Conservation (phyloP, 805 yeast species). For the Yarrowia bubula region DNA sequence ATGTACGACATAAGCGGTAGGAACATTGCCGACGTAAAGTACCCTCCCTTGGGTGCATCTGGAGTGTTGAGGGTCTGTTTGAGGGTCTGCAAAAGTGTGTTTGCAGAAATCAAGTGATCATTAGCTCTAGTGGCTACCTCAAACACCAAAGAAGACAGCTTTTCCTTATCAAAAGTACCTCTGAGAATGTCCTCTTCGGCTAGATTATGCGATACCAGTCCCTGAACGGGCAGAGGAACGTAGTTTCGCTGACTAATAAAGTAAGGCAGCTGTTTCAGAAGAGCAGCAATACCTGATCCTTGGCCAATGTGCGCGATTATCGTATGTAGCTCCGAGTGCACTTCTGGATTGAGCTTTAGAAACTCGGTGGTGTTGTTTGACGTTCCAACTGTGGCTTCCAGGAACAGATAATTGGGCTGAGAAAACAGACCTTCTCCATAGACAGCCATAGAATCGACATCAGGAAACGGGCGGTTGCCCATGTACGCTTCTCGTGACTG, state of each 20-base stretch:
- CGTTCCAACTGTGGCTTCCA: conserved; percentile 53
- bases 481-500: conserved; percentile 57
- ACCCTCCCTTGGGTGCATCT: conserved; percentile 36
- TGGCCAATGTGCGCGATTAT: conserved; percentile 81
- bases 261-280: conserved; percentile 58
- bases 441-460: conserved; percentile 60
- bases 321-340: conserved; percentile 53
- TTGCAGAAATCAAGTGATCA: conserved; percentile 72
- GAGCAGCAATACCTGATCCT: conserved; percentile 67
- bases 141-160: conserved; percentile 58
- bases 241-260: conserved; percentile 52
- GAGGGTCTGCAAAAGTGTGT: conserved; percentile 49
- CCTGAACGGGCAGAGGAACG: conserved; percentile 61
- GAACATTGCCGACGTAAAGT: conserved; percentile 53
- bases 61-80: conserved; percentile 41
- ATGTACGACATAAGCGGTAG: conserved; percentile 67
- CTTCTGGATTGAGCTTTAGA: conserved; percentile 46
- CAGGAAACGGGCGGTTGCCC: conserved; percentile 47
- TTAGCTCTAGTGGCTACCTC: conserved; percentile 74
- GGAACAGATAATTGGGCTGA: conserved; percentile 66
- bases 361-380: conserved; percentile 55
- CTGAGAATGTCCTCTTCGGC: conserved; percentile 60
- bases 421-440: conserved; percentile 80
- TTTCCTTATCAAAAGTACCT: conserved; percentile 38
- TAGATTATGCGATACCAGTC: conserved; percentile 51